Conservation (phyloP, 2,329 filamentous ascomycete genomes). For the Pseudocercospora cruenta region DNA sequence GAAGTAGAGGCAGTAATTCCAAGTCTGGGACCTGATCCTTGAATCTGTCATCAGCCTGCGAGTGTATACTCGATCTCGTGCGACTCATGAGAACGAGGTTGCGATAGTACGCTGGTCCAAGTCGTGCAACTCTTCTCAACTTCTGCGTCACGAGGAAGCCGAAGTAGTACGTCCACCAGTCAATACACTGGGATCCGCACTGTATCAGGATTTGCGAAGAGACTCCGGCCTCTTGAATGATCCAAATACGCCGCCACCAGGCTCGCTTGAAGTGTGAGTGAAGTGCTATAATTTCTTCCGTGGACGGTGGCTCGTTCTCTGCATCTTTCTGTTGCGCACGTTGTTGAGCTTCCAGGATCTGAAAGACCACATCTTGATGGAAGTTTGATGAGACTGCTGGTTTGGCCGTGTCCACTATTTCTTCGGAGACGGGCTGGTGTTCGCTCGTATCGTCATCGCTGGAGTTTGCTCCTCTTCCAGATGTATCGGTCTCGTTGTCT, state of each 20-base stretch:
- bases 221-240: constrained; percentile 13
- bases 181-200: constrained; percentile 8
- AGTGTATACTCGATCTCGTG: constrained; percentile 7
- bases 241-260: constrained; percentile 13
- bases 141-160: constrained; percentile 15
- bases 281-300: constrained; percentile 9
- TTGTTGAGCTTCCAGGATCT: background rate
- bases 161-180: constrained; percentile 15
- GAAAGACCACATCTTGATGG: background rate
- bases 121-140: constrained; percentile 2
- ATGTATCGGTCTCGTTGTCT: background rate
- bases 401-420: no score
- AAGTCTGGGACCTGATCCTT: background rate
- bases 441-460: no score
- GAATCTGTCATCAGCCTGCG: background rate
- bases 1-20: background rate
- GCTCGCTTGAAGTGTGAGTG: constrained; percentile 3
- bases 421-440: no score
- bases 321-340: background rate
- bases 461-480: background rate
- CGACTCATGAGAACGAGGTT: constrained; percentile 11
- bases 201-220: constrained; percentile 1
- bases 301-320: background rate
- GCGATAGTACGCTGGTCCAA: constrained; percentile 9
- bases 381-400: background rate